Percentiles rank a stretch among this genome's conserved stretches.
Conservation (phyloP, 306 rosid species). For the Inga leiocalycina region DNA sequence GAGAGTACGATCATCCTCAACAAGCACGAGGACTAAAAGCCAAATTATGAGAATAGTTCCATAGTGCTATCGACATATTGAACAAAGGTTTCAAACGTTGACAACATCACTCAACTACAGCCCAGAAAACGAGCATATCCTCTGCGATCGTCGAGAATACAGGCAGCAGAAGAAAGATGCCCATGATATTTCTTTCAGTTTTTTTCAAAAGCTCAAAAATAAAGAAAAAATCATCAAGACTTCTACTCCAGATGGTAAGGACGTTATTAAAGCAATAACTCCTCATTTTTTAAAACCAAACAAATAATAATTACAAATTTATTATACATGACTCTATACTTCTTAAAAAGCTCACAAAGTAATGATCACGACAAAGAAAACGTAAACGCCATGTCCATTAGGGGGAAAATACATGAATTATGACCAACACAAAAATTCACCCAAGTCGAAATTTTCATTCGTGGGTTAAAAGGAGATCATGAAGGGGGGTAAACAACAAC, state of each 20-base stretch:
- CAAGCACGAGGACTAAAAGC: background rate
- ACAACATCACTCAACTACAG: background rate
- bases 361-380: conserved; percentile 2
- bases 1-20: background rate
- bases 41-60: background rate
- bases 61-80: background rate
- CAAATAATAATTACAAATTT: background rate
- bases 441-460: background rate
- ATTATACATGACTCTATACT: background rate
- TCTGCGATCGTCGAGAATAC: background rate
- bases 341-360: background rate
- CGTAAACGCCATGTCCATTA: background rate
- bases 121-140: background rate
- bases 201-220: background rate
- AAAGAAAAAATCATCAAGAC: background rate
- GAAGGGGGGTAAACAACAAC: background rate
- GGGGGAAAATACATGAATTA: background rate
- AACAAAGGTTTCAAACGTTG: background rate
- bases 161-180: background rate
- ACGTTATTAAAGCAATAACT: background rate
- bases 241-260: background rate
- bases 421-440: background rate
- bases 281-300: background rate
- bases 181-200: background rate
- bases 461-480: background rate